phyloP scores from a whole-genome alignment of 805 yeast species.

The Candida ascalaphidarum region DNA sequence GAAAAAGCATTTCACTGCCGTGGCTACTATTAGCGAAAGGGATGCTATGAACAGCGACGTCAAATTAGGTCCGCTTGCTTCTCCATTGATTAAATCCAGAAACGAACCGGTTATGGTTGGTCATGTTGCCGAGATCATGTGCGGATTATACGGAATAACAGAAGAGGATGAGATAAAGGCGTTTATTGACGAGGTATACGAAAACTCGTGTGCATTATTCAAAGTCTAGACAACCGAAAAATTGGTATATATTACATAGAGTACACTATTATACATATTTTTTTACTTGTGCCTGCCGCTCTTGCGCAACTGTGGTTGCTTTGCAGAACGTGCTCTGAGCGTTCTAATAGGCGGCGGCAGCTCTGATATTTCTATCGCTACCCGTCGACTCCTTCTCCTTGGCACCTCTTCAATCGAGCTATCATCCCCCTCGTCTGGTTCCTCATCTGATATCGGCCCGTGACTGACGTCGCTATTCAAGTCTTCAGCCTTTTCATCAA shows the following conservation, averaged over 20 bases:
- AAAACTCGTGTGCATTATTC: conserved; percentile 26
- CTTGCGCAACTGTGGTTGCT: no score
- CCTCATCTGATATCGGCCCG: no score
- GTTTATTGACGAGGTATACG: conserved; percentile 26
- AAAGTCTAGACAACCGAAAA: no score
- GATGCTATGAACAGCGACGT: conserved; percentile 5
- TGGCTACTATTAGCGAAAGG: conserved; percentile 1
- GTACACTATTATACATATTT: conserved; percentile 2
- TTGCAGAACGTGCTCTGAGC: no score
- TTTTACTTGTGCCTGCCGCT: no score
- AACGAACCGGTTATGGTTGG: conserved; percentile 90
- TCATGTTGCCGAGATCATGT: conserved; percentile 55
- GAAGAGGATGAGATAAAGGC: conserved; percentile 19
- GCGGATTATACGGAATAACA: conserved; percentile 19
- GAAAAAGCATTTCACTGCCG: conserved; percentile 19
- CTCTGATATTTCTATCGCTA: no score
- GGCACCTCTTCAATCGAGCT: not conserved
- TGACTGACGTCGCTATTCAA: no score
- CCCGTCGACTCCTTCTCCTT: conserved; percentile 1
- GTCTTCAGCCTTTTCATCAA: no score
- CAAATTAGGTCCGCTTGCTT: conserved; percentile 15
- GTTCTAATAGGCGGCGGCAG: no score
- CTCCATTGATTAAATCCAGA: conserved; percentile 65
- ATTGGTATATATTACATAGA: no score
- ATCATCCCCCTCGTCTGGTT: conserved; percentile 1